Base-by-base conservation (phyloP, 2,329 filamentous ascomycete genomes). In the Dothistroma septosporum region DNA sequence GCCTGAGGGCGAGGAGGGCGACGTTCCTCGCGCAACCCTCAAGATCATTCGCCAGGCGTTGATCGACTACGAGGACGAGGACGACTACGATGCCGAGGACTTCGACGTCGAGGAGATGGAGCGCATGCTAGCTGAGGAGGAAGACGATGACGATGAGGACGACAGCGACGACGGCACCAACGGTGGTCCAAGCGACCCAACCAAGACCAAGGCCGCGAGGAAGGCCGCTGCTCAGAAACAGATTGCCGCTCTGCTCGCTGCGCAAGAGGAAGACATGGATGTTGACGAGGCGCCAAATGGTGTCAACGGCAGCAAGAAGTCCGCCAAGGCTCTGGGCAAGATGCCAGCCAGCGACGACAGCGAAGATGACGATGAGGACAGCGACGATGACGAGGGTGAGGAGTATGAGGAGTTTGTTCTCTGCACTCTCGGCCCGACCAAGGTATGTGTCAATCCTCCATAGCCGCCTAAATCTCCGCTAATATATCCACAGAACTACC, bases 401-500 rank as follows among this genome's bases (percentile, higher is more conserved):
- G 86, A 91, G 72, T 80, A 93, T 57, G 91, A 97, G 76, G 90
- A 97, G 81, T 91, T 90, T 71, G 92, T 97, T 69, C 80, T 99
- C 70, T 99, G 94, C 85, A 99, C 94, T 64, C 86, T 99, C 58
- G 92, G 97, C 79, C 90, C 92, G 33, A 87, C 91, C 77, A 90
- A 88, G 81, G 94, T 97, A 87, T 76, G 84, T 74, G 32, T 49
- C 22, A 12, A 2, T 33, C 22, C 21, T 22, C 53, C 11, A 19
- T 53, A 35, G 22, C 46, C 10, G 6, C 28, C 31, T 53, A 41
- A 21, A 54, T 46, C 44, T 59, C 47, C 63, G 53, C 67, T 78
- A 72, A 77, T 72, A 61, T 10, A 44, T 10, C 58, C n/a, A 11
- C 71, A 97, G 94, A 86, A 90, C 81, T 96, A 89, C 84, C 94